Evolutionary conservation across 164 flowering plant species (phyloP).

Genomic region (Sextonia rubra): DNA sequence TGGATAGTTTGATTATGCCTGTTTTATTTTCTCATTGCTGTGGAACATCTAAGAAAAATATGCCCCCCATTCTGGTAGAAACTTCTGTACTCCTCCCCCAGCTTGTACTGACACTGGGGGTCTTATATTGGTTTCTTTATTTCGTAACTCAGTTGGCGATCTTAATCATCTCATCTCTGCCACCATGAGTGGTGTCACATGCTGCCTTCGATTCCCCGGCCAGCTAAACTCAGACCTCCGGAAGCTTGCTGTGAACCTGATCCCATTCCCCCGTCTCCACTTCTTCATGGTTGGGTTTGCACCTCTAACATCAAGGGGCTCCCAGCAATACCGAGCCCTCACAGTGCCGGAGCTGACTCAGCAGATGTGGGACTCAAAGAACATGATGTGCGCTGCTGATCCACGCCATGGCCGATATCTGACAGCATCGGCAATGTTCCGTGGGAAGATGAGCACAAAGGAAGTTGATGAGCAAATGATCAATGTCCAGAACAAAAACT

Average conservation of each 20-base stretch:
- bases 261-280: constrained; percentile 11
- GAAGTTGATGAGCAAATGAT: constrained; percentile 9
- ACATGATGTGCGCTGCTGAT: constrained; percentile 24
- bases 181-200: constrained; percentile 11
- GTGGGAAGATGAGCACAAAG: constrained; percentile 18
- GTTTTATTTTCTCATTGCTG: neutral
- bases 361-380: constrained; percentile 22
- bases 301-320: constrained; percentile 15
- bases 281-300: constrained; percentile 23
- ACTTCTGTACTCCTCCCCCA: neutral
- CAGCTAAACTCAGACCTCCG: constrained; percentile 10
- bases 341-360: constrained; percentile 19
- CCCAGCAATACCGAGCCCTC: constrained; percentile 16
- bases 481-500: constrained; percentile 9
- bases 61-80: neutral
- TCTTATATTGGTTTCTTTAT: neutral
- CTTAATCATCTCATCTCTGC: constrained; percentile 9
- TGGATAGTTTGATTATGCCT: neutral
- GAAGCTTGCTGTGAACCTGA: constrained; percentile 9
- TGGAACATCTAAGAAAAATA: neutral
- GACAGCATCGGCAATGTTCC: constrained; percentile 19
- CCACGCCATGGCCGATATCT: constrained; percentile 23
- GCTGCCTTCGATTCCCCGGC: constrained; percentile 11
- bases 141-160: constrained; percentile 4
- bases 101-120: neutral